Percentiles rank a stretch among this genome's conserved stretches.
Conservation (phyloP, 768 basidiomycete genomes). For the Amanita rimosa region DNA sequence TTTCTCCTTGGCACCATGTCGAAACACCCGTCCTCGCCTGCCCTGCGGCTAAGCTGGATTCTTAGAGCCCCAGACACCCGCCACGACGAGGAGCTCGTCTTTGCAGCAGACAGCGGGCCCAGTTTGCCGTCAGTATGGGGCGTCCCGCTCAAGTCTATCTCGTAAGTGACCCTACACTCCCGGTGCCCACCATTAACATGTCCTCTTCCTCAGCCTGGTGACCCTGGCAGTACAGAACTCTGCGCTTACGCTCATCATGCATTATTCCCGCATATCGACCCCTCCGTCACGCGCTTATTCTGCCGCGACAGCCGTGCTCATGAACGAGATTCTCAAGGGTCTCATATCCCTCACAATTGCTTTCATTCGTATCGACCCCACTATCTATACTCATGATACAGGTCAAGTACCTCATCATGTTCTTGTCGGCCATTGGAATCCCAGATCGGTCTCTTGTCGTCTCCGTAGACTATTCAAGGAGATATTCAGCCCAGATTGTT, state of each 20-base stretch:
- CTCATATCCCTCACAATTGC: slow-evolving; percentile 81
- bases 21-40: slow-evolving; percentile 12
- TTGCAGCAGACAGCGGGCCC: slow-evolving; percentile 18
- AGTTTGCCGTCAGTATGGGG: slow-evolving; percentile 51
- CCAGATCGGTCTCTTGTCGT: slow-evolving; percentile 27
- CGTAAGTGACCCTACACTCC: slow-evolving; percentile 34
- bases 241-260: slow-evolving; percentile 86
- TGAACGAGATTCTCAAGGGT: slow-evolving; percentile 92
- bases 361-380: slow-evolving; percentile 45
- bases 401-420: slow-evolving; percentile 20
- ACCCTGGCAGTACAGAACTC: slow-evolving; percentile 93
- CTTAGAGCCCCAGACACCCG: slow-evolving; percentile 19
- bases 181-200: background rate
- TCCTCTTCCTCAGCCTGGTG: slow-evolving; percentile 39
- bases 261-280: slow-evolving; percentile 83
- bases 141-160: slow-evolving; percentile 70
- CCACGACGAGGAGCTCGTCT: slow-evolving; percentile 32
- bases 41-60: slow-evolving; percentile 16
- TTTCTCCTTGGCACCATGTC: slow-evolving; percentile 8
- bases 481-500: slow-evolving; percentile 85
- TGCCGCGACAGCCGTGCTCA: slow-evolving; percentile 86
- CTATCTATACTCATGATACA: slow-evolving; percentile 15
- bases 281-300: slow-evolving; percentile 73
- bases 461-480: slow-evolving; percentile 50
- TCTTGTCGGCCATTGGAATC: slow-evolving; percentile 18